These are phyloP conservation scores for Trichoderma atrobrunneum DNA, from an alignment of 2,329 filamentous ascomycete species.

Conservation along the genomic window DNA sequence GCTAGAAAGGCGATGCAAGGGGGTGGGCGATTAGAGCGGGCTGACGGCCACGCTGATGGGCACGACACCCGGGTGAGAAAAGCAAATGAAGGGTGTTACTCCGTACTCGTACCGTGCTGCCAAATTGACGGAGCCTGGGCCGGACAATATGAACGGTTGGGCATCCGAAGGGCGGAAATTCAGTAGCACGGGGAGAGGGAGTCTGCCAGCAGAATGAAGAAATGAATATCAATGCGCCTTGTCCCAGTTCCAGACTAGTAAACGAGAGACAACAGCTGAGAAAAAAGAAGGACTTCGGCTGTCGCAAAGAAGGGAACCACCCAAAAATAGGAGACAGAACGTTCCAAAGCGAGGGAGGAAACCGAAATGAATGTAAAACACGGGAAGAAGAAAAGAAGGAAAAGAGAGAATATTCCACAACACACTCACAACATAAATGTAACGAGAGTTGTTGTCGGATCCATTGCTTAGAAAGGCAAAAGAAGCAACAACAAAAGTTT, in stretches of 20 bases:
- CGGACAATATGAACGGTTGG: background rate
- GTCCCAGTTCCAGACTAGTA: background rate
- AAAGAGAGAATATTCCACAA: constrained; percentile 16
- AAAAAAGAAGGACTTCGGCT: background rate
- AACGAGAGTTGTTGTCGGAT: constrained; percentile 63
- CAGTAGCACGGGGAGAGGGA: background rate
- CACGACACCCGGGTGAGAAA: background rate
- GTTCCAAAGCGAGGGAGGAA: constrained; percentile 18
- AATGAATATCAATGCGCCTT: background rate
- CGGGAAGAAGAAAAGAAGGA: constrained; percentile 23
- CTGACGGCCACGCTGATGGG: constrained; percentile 17
- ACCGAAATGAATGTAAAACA: constrained; percentile 23
- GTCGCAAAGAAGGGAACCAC: background rate
- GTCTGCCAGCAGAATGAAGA: background rate
- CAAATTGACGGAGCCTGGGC: background rate
- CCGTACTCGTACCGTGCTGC: background rate
- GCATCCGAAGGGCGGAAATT: background rate
- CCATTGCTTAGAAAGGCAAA: constrained; percentile 40
- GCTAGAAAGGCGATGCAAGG: constrained; percentile 9
- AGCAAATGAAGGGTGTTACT: background rate
- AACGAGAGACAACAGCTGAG: constrained; percentile 12
- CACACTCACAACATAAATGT: constrained; percentile 66
- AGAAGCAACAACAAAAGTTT: background rate
- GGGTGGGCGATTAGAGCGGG: constrained; percentile 12
- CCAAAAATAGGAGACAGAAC: constrained; percentile 11